A percentile compares a stretch with the other conserved stretches of the same genome.
These are phyloP conservation scores for Chaetomium cochliodes DNA, from an alignment of 495 filamentous ascomycete species.

Conservation along the genomic window DNA sequence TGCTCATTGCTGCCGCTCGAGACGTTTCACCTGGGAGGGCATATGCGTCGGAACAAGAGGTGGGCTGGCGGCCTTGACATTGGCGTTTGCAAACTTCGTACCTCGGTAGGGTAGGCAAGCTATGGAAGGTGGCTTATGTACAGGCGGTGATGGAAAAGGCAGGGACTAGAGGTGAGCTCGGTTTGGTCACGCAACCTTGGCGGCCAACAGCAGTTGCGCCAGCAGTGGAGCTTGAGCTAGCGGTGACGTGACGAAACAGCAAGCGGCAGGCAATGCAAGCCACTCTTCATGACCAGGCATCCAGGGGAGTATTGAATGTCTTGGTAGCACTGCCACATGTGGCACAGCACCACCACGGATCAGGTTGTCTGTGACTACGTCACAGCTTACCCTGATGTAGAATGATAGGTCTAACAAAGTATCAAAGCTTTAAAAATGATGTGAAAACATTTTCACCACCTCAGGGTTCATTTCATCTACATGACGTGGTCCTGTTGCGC, in stretches of 20 bases:
- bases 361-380: no score
- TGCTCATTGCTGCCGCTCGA: constrained; percentile 26
- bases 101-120: not conserved
- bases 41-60: not conserved
- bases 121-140: no score
- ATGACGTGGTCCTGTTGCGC: no score
- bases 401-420: no score
- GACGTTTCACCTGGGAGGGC: constrained; percentile 7
- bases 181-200: not conserved
- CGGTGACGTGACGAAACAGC: not conserved
- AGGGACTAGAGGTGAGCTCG: not conserved
- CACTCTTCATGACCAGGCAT: not conserved
- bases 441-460: no score
- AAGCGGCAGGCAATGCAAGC: not conserved
- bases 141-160: not conserved
- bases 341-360: constrained; percentile 10
- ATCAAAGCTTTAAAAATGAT: no score
- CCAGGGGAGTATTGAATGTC: not conserved
- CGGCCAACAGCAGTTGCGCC: not conserved
- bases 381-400: no score
- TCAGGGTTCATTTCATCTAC: no score
- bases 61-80: not conserved
- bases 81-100: not conserved
- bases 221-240: constrained; percentile 1
- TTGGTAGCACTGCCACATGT: constrained; percentile 17